Base-by-base conservation (phyloP, 2,329 filamentous ascomycete species). In the Colletotrichum lentis region DNA sequence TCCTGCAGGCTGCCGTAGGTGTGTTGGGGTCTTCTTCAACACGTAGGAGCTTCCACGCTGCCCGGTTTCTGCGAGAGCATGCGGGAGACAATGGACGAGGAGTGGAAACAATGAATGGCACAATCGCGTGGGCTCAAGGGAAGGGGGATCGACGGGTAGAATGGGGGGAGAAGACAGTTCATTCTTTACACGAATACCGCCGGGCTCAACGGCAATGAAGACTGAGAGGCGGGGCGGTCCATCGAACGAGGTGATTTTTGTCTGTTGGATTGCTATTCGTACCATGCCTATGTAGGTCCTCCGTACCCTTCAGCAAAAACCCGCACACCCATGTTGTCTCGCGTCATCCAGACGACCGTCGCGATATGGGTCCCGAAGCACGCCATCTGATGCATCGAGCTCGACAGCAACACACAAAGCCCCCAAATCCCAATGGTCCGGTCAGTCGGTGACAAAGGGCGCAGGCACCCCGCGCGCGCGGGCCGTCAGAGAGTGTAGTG, bases 341-440 rank as follows among this genome's bases (percentile, higher is more conserved):
- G 67, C 67, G 67, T 69, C 67, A 69, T 69, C 67, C 27, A 63
- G 53, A 58, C 57, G 67, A 46, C 55, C 35, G 47, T 70, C 57
- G 69, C 69, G 65, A 69, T 69, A 66, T 69, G 65, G 69, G 53
- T 44, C 56, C 52, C 66, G 49, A 61, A 70, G 69, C 69, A 70
- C 69, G 69, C 69, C 60, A 70, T 70, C 52, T 49, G 50, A 47
- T 53, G 59, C 54, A 20, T 56, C 31, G 54, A 70, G 64, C 67
- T 70, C 67, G 67, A 63, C 54, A 64, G 67, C 59, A 49, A 43
- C 49, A 44, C 49, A 35, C 54, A 5, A 44, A 27, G 7, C 58
- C 50, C 18, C 44, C 16, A 47, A 47, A 46, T 49, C 35, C 64
- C 47, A 55, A 35, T 22, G 16, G 35, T 12, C 37, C 35, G 55